Conservation (phyloP, 108 stramenopile genomes). For the Cyclotella sp. region DNA sequence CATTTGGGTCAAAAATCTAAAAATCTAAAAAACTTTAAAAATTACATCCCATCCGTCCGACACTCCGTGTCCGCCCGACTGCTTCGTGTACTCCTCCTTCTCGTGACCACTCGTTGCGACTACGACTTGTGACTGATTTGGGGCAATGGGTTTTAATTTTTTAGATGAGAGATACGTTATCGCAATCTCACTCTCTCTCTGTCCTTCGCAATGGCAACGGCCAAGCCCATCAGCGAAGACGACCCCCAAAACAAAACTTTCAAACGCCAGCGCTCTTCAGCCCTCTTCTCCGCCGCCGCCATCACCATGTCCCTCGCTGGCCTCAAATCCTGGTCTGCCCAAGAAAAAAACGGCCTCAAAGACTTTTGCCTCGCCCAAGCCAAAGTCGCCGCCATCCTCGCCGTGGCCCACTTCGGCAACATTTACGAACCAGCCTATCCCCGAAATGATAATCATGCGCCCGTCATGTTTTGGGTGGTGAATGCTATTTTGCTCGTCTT, state of each 20-base stretch:
- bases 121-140: too few species aligned
- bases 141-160: too few species aligned
- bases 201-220: neutral
- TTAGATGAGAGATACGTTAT: too few species aligned
- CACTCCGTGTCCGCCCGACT: too few species aligned
- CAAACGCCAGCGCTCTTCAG: neutral
- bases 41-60: too few species aligned
- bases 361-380: conserved; percentile 56
- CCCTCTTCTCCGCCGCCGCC: too few species aligned
- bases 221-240: conserved; percentile 4
- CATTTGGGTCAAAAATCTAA: too few species aligned
- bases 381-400: conserved; percentile 59
- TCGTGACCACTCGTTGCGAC: too few species aligned
- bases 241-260: conserved; percentile 11
- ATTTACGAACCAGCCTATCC: conserved; percentile 62
- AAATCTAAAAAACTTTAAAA: too few species aligned
- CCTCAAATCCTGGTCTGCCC: conserved; percentile 47
- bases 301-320: conserved; percentile 24
- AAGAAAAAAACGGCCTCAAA: conserved; percentile 49
- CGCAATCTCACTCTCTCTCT: too few species aligned
- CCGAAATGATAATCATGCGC: conserved; percentile 71
- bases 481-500: conserved; percentile 52
- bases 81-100: too few species aligned
- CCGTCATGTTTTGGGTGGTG: conserved; percentile 69
- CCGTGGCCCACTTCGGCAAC: conserved; percentile 60